phyloP scores from a whole-genome alignment of 495 filamentous ascomycete genomes.

The Sordaria brevicollis region DNA sequence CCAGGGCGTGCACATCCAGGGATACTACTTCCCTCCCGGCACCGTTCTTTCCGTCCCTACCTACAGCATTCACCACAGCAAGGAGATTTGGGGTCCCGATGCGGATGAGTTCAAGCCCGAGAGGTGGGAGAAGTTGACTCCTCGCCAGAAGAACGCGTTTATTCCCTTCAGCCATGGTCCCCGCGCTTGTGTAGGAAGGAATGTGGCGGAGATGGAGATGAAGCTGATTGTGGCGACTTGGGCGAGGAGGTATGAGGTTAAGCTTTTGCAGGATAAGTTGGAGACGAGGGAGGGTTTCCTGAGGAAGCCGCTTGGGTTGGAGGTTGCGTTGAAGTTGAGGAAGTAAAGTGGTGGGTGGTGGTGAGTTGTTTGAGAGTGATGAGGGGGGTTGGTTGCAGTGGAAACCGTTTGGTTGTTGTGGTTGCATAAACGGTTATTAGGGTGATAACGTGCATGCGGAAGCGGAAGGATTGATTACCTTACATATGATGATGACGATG shows the following conservation, averaged over 20 bases:
- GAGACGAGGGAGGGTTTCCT: slow-evolving; percentile 82
- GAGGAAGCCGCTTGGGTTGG: slow-evolving; percentile 70
- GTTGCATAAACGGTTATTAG: too few species aligned
- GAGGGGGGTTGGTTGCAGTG: not conserved
- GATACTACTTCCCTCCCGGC: slow-evolving; percentile 60
- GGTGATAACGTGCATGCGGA: not conserved
- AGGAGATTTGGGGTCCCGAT: slow-evolving; percentile 73
- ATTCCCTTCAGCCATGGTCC: slow-evolving; percentile 80
- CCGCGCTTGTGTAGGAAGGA: slow-evolving; percentile 70
- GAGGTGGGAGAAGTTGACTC: slow-evolving; percentile 56
- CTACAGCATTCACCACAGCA: slow-evolving; percentile 79
- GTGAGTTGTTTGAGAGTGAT: not conserved
- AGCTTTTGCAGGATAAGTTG: slow-evolving; percentile 59
- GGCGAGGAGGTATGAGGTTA: slow-evolving; percentile 65
- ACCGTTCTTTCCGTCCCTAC: slow-evolving; percentile 76
- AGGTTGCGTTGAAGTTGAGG: slow-evolving; percentile 49
- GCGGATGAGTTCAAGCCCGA: slow-evolving; percentile 71
- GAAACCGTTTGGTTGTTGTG: not conserved
- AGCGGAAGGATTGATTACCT: not conserved
- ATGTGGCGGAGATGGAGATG: slow-evolving; percentile 91
- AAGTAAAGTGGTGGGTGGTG: not conserved
- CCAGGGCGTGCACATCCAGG: slow-evolving; percentile 29
- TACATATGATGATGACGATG: not conserved
- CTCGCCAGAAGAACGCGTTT: slow-evolving; percentile 66
- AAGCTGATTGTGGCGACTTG: slow-evolving; percentile 70